Evolutionary conservation across 345 rosid species (phyloP).

Genomic region (Hibiscus tridactylites): DNA sequence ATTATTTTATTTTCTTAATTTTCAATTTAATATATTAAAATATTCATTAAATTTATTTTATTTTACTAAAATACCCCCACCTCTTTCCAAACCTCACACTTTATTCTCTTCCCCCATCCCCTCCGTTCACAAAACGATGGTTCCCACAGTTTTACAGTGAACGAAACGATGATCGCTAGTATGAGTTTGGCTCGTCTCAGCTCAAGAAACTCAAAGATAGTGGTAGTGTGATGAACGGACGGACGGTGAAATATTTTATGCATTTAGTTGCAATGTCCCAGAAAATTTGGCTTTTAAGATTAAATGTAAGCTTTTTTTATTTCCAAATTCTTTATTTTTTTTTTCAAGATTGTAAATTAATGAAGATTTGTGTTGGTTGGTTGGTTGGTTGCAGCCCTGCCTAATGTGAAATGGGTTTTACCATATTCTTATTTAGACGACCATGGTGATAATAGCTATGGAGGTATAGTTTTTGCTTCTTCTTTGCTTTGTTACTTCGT

Average conservation of each 20-base stretch:
- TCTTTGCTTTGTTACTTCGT: neutral
- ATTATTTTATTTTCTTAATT: too few relatives aligned
- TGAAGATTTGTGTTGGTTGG: neutral
- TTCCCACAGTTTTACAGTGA: too few relatives aligned
- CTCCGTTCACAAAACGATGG: too few relatives aligned
- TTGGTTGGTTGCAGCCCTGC: neutral
- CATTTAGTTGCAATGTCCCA: constrained; percentile 33
- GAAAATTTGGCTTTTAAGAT: constrained; percentile 26
- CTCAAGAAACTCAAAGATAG: too few relatives aligned
- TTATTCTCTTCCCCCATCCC: too few relatives aligned
- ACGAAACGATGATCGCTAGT: too few relatives aligned
- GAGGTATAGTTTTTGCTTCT: neutral
- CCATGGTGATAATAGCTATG: neutral
- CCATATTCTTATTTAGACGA: neutral
- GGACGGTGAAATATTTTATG: constrained; percentile 4
- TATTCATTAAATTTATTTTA: too few relatives aligned
- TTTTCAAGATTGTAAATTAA: neutral
- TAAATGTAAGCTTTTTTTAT: constrained; percentile 16
- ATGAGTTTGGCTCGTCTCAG: too few relatives aligned
- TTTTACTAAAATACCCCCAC: too few relatives aligned
- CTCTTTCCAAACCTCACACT: too few relatives aligned
- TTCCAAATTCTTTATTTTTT: neutral
- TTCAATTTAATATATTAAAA: too few relatives aligned
- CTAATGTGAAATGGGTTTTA: constrained; percentile 5
- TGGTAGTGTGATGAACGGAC: too few relatives aligned